Evolutionary conservation across 768 basidiomycete genomes (phyloP).

Genomic region (Hericium coralloides): DNA sequence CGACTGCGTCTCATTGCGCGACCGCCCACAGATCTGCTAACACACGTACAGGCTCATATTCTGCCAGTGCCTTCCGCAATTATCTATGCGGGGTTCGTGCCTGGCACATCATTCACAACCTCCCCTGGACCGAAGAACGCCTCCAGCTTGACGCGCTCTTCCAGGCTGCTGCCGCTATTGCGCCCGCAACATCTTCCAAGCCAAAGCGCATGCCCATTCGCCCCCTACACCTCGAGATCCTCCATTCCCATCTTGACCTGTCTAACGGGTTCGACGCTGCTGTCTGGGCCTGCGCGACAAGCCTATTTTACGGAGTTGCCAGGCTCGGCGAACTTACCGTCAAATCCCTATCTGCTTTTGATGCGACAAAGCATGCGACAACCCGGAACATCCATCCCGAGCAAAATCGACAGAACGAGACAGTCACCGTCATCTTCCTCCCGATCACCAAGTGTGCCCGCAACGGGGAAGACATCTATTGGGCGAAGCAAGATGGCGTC

Average conservation of each 20-base stretch:
- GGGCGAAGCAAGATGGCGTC: constrained; percentile 20
- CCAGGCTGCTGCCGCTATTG: constrained; percentile 19
- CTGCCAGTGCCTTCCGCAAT: constrained; percentile 26
- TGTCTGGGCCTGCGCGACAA: constrained; percentile 27
- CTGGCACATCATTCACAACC: constrained; percentile 38
- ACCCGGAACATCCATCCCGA: neutral
- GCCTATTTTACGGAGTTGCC: neutral
- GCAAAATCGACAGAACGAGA: neutral
- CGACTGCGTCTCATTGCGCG: no score
- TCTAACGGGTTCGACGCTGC: constrained; percentile 24
- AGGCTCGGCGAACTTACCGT: neutral
- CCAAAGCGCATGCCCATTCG: constrained; percentile 19
- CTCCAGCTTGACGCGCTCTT: constrained; percentile 21
- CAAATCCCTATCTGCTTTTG: neutral
- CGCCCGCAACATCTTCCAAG: constrained; percentile 25
- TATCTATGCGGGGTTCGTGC: constrained; percentile 30
- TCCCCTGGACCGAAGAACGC: constrained; percentile 22
- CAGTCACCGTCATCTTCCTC: neutral
- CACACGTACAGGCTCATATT: constrained; percentile 27
- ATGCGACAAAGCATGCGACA: no score
- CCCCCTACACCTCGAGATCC: constrained; percentile 23
- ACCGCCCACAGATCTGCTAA: no score
- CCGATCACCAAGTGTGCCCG: constrained; percentile 7
- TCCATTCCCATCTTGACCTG: constrained; percentile 22
- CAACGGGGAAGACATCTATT: constrained; percentile 25